Percentiles rank a stretch among this genome's conserved stretches.
These are phyloP conservation scores for Tolypocladium album DNA, from an alignment of 2,329 filamentous ascomycete species.

Conservation along the genomic window DNA sequence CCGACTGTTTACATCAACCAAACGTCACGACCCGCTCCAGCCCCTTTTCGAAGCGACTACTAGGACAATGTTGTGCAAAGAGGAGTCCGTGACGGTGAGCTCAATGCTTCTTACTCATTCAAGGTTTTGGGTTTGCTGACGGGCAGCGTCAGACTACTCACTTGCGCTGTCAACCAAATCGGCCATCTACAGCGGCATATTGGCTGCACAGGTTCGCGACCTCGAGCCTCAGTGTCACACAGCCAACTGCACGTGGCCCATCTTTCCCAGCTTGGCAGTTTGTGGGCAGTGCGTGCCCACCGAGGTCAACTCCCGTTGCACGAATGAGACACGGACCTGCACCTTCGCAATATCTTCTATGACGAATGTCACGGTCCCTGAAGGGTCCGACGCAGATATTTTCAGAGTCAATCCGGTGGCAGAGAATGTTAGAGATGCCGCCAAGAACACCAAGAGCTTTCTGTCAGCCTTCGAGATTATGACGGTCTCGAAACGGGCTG, in stretches of 20 bases:
- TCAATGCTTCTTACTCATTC: no score
- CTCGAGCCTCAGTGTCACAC: slow-evolving; percentile 17
- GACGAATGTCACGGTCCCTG: slow-evolving; percentile 14
- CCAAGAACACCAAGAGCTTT: slow-evolving; percentile 13
- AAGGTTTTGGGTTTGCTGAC: not conserved
- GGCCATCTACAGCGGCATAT: slow-evolving; percentile 25
- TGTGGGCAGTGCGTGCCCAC: slow-evolving; percentile 20
- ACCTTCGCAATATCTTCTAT: slow-evolving; percentile 16
- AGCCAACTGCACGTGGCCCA: slow-evolving; percentile 24
- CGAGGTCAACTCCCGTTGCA: slow-evolving; percentile 8
- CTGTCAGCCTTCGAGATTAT: slow-evolving; percentile 25
- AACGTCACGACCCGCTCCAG: slow-evolving; percentile 9
- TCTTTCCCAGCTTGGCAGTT: slow-evolving; percentile 22
- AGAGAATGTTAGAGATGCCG: slow-evolving; percentile 2
- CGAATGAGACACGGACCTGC: slow-evolving; percentile 13
- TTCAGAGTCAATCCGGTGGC: slow-evolving; percentile 18
- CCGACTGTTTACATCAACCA: slow-evolving; percentile 11
- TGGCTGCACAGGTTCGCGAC: slow-evolving; percentile 16
- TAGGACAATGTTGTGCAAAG: slow-evolving; percentile 20
- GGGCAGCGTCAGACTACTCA: slow-evolving; percentile 6
- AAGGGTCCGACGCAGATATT: slow-evolving; percentile 10
- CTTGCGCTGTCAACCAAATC: slow-evolving; percentile 24
- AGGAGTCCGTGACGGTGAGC: slow-evolving; percentile 7
- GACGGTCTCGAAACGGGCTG: slow-evolving; percentile 12
- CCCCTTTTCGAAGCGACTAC: slow-evolving; percentile 21